Conservation (phyloP, 352 stramenopile species). For the Discostella stelligera region DNA sequence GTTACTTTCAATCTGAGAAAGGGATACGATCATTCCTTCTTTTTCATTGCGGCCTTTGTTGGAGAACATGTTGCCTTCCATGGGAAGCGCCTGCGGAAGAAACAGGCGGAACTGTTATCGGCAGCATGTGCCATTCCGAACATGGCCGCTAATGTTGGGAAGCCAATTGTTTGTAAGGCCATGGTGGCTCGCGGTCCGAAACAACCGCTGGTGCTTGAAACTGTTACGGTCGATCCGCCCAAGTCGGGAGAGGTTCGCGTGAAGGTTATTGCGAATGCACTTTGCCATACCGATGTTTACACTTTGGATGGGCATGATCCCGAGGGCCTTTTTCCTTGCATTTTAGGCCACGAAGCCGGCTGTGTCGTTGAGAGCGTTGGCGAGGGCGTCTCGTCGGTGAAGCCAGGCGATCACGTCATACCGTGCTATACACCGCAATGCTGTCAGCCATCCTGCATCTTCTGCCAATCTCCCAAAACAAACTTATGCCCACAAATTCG, state of each 20-base stretch:
- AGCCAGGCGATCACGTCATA: conserved; percentile 90
- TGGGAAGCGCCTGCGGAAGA: conserved; percentile 82
- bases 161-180: conserved; percentile 68
- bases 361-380: conserved; percentile 85
- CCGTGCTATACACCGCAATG: conserved; percentile 89
- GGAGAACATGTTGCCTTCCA: conserved; percentile 95
- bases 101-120: conserved; percentile 22
- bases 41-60: conserved; percentile 95
- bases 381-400: conserved; percentile 82
- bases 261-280: conserved; percentile 86
- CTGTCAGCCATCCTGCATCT: conserved; percentile 80
- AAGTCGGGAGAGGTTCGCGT: conserved; percentile 83
- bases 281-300: conserved; percentile 88
- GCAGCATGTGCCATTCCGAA: conserved; percentile 11
- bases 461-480: conserved; percentile 87
- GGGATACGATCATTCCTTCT: conserved; percentile 97
- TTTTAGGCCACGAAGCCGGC: conserved; percentile 89
- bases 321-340: conserved; percentile 86
- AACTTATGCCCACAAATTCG: conserved; percentile 88
- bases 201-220: conserved; percentile 59
- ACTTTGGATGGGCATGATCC: conserved; percentile 84
- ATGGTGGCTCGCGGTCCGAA: conserved; percentile 74
- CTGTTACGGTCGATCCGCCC: conserved; percentile 73
- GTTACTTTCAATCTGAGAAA: conserved; percentile 84
- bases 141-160: conserved; percentile 44